Evolutionary conservation across 768 basidiomycete species (phyloP).

Genomic region (Termitomyces sp.): DNA sequence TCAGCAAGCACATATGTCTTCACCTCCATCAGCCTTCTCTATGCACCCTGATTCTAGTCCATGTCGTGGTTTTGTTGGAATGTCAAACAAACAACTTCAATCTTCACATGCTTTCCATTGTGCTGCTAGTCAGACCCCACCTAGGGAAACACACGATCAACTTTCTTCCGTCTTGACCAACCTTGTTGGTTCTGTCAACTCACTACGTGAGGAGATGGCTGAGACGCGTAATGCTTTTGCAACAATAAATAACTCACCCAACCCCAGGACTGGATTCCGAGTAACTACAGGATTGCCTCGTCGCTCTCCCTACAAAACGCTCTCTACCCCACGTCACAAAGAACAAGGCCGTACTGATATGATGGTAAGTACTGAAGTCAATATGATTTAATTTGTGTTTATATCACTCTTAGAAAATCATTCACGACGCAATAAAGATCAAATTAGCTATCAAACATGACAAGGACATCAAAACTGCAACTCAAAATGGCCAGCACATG

Average conservation of each 20-base stretch:
- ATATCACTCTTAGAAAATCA: neutral
- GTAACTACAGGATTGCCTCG: neutral
- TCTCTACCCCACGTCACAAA: neutral
- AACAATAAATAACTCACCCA: neutral
- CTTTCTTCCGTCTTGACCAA: neutral
- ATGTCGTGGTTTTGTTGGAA: neutral
- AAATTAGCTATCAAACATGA: neutral
- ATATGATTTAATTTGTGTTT: neutral
- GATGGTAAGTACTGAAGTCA: neutral
- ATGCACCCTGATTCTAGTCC: neutral
- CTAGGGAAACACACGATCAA: neutral
- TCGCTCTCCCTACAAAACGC: neutral
- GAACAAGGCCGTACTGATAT: neutral
- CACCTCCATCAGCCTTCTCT: neutral
- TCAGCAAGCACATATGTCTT: neutral
- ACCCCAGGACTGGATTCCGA: neutral
- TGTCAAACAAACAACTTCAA: too few relatives aligned
- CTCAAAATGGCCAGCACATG: neutral
- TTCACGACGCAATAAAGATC: neutral
- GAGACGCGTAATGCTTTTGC: neutral
- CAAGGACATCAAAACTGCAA: neutral
- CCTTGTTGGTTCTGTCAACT: neutral
- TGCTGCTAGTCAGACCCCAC: neutral
- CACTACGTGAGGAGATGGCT: neutral
- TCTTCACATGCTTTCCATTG: neutral